Percentiles rank a stretch among this genome's conserved stretches.
These are phyloP conservation scores for Thelephora terrestris DNA, from an alignment of 1,284 basidiomycete species.

Conservation along the genomic window DNA sequence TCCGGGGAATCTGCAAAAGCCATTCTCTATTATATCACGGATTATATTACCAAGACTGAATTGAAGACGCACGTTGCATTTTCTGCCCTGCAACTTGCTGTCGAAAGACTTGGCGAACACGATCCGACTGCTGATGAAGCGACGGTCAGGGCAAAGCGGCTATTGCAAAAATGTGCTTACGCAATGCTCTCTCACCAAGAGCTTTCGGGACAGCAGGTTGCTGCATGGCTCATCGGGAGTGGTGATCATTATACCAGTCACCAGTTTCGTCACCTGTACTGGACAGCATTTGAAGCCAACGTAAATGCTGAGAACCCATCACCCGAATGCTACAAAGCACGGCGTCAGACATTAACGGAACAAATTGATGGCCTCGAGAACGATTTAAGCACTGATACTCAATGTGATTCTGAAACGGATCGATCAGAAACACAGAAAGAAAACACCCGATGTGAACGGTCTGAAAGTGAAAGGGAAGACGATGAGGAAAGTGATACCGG, in stretches of 20 bases:
- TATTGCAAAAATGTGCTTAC: conserved; percentile 28
- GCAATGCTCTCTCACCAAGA: conserved; percentile 28
- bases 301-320: too few species aligned
- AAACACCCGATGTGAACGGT: too few species aligned
- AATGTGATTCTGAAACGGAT: too few species aligned
- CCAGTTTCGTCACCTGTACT: conserved; percentile 23
- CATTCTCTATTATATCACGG: conserved; percentile 27
- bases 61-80: conserved; percentile 31
- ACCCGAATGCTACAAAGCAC: too few species aligned
- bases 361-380: too few species aligned
- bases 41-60: conserved; percentile 29
- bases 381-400: too few species aligned
- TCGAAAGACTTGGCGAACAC: conserved; percentile 20
- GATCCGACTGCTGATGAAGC: conserved; percentile 12
- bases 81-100: conserved; percentile 24
- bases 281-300: conserved; percentile 13
- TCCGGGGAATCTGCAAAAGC: conserved; percentile 29
- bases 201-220: conserved; percentile 28
- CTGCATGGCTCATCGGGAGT: conserved; percentile 23
- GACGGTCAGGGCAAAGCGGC: conserved; percentile 18
- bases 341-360: too few species aligned
- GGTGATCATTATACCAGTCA: conserved; percentile 30
- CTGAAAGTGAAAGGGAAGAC: too few species aligned
- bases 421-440: too few species aligned
- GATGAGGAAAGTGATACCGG: conserved; percentile 6